phyloP scores from a whole-genome alignment of 31 red algal species.

The Bonnemaisonia californica region DNA sequence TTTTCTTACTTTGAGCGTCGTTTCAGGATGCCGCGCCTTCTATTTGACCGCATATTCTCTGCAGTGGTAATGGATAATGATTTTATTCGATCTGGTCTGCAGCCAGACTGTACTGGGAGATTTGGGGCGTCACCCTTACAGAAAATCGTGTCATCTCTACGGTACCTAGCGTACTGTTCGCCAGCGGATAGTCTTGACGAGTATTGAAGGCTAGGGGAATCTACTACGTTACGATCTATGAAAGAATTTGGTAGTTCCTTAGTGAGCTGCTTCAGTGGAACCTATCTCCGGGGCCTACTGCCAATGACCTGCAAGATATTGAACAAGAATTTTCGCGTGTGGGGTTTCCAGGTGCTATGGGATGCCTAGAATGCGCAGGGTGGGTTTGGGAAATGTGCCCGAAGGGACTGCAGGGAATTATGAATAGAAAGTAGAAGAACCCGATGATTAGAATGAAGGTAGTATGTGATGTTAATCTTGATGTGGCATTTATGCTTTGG shows the following conservation, averaged over 20 bases:
- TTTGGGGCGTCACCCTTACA: background rate
- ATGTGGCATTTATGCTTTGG: conserved; percentile 2
- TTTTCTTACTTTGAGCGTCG: too few relatives aligned
- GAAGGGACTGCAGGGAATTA: conserved; percentile 16
- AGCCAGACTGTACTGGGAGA: background rate
- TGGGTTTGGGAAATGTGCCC: background rate
- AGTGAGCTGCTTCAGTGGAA: background rate
- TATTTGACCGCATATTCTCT: too few relatives aligned
- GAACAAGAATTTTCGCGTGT: background rate
- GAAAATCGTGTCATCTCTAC: conserved; percentile 11
- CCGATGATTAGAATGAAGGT: background rate
- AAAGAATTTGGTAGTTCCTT: conserved; percentile 11
- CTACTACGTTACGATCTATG: background rate
- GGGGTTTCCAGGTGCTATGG: background rate
- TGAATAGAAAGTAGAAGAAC: background rate
- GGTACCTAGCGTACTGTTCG: background rate
- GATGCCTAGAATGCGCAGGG: background rate
- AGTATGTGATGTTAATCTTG: conserved; percentile 6
- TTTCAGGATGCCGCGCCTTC: too few relatives aligned
- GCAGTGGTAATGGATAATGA: too few relatives aligned
- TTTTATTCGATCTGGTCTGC: too few relatives aligned
- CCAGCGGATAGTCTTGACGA: conserved; percentile 5
- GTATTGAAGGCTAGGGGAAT: background rate
- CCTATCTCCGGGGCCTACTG: conserved; percentile 4
- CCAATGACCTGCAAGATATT: background rate